Base-by-base conservation (phyloP, 2,329 filamentous ascomycete species). In the Nothophoma quercina region DNA sequence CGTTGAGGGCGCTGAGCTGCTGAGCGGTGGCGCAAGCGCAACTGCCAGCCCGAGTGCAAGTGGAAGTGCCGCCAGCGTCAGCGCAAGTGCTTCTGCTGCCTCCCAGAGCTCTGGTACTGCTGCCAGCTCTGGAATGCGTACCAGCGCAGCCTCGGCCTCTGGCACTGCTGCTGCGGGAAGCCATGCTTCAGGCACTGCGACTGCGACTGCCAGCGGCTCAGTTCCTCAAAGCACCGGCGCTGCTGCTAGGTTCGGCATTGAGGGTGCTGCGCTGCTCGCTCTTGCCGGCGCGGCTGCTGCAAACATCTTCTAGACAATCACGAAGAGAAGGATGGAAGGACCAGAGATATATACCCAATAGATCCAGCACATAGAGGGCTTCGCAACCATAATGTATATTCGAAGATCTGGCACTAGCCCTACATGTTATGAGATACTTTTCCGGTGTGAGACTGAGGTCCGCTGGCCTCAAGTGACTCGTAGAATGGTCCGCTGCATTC, bases 201-300 rank as follows among this genome's bases (percentile, higher is more conserved):
- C 51, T 15, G 45, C 50, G 10, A 56, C 55, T 7, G 25, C 47
- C 3, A 58, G 51, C 33, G 39, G 47, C 21, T 42, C 51, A 13
- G 36, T 19, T n/a, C 28, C 64, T 21, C 52, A 56, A 26, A 60
- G 54, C 43, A 65, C 66, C 29, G 66, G 64, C 23, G 65, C 59
- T 10, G 66, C 64, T 35, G 34, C 44, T 9, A 61, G 47, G 40
- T 62, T 60, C 25, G 58, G 60, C 18, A 49, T 65, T 9, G 51
- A 64, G 36, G 56, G 57, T 28, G 57, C 57, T 21, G 60, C 57
- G 3, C 52, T 67, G 15, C 39, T 68, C 21, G 61, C 56, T 22
- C 25, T 69, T 35, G 62, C 53, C 22, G 67, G 64, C 28, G 67
- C 58, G 21, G 65, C 58, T 41, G 61, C 52, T 13, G 8, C 64